Percentiles rank a stretch among this genome's conserved stretches.
Evolutionary conservation across 2,329 filamentous ascomycete species (phyloP).

Genomic region (Parastagonospora nodorum): DNA sequence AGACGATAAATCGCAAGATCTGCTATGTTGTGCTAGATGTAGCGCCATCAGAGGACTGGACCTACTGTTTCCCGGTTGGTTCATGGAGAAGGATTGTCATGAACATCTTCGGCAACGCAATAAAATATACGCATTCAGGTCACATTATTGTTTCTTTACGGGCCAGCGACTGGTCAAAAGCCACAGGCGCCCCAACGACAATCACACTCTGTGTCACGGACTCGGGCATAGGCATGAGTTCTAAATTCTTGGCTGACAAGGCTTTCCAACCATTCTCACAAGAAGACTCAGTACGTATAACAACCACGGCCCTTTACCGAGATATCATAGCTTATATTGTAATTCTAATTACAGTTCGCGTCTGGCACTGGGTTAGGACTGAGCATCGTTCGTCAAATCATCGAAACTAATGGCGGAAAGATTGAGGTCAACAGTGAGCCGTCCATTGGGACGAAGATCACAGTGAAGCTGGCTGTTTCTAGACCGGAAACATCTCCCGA

Average conservation of each 20-base stretch:
- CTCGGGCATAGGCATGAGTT: conserved; percentile 42
- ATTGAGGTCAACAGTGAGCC: conserved; percentile 34
- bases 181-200: conserved; percentile 8
- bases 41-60: conserved; percentile 44
- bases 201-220: conserved; percentile 46
- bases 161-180: conserved; percentile 4
- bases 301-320: conserved; percentile 22
- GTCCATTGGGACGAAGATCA: conserved; percentile 20
- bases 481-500: background rate
- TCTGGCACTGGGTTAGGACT: conserved; percentile 34
- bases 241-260: conserved; percentile 36
- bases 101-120: conserved; percentile 42
- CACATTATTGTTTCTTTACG: conserved; percentile 35
- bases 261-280: conserved; percentile 44
- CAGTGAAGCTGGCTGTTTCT: background rate
- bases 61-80: conserved; percentile 47
- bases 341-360: conserved; percentile 1
- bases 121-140: conserved; percentile 43
- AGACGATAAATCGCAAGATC: conserved; percentile 15
- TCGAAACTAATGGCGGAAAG: conserved; percentile 34
- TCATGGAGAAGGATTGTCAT: conserved; percentile 24
- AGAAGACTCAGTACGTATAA: conserved; percentile 29
- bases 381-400: conserved; percentile 36
- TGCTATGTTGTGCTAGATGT: conserved; percentile 37
- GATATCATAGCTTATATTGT: background rate